Conservation (phyloP, 1,284 basidiomycete genomes). For the Crucibulum parvulum region DNA sequence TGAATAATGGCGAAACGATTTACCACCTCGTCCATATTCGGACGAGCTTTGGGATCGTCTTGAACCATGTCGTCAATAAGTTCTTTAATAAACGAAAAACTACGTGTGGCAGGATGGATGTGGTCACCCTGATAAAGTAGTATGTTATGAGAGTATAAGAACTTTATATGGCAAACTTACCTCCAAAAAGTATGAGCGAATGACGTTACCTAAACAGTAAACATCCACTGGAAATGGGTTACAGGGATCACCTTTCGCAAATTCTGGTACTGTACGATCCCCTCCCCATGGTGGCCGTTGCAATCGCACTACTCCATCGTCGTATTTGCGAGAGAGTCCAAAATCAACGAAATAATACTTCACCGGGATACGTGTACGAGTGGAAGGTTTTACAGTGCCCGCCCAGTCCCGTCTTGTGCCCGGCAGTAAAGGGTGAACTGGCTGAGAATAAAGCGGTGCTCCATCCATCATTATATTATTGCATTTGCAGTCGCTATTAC, state of each 20-base stretch:
- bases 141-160: neutral
- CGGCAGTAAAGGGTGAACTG: neutral
- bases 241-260: no score
- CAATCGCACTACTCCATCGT: neutral
- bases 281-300: no score
- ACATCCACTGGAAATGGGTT: no score
- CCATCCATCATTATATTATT: slow-evolving; percentile 47
- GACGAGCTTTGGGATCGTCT: neutral
- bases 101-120: neutral
- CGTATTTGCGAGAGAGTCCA: slow-evolving; percentile 35
- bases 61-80: slow-evolving; percentile 1
- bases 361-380: slow-evolving; percentile 34
- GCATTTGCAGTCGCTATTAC: slow-evolving; percentile 38
- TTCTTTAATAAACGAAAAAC: neutral
- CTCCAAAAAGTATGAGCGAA: no score
- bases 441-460: neutral
- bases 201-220: no score
- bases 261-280: no score
- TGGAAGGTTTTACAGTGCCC: slow-evolving; percentile 11
- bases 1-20: neutral
- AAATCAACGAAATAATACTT: slow-evolving; percentile 40
- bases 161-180: no score
- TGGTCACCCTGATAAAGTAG: neutral
- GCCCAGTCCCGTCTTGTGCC: neutral
- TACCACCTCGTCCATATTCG: slow-evolving; percentile 1